Evolutionary conservation across 2,329 filamentous ascomycete genomes (phyloP), one percentile per base, ranked within the genome.

Genomic region (Anthostomella pinea): DNA sequence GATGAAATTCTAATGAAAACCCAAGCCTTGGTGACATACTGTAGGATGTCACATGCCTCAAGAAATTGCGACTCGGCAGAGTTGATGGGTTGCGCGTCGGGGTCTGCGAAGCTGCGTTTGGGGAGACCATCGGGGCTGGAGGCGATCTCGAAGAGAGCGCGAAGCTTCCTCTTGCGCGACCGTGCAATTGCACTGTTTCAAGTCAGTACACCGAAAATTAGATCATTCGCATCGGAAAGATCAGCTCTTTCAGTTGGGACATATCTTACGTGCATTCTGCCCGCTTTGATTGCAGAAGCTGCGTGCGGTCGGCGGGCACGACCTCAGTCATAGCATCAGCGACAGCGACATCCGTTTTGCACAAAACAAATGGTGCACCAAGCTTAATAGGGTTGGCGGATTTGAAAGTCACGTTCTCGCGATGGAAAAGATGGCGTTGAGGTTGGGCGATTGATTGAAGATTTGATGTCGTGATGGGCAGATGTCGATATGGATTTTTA

Each of bases 141-240:
- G 72, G 86, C 83, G 75, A 86, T 79, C 54, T 77, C 75, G 72
- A 85, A 95, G 56, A 95, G 77, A 70, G 93, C 85, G 64, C 84
- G 83, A 63, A 95, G 77, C 75, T 94, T 94, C 66, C 87, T 83
- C 79, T 94, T 93, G 67, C 87, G 85, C 75, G 85, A 87, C 67
- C 75, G 77, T 73, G 85, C 79, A 76, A 84, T 82, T 77, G 77
- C 73, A 68, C 81, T 85, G 60, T 41, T 51, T 45, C 45, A 16
- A 25, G 59, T 77, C 46, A 79, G 64, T 57, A 72, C 39, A 40
- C 43, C 57, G 33, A 67, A 68, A 65, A 55, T 53, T 37, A 59
- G 49, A 75, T 68, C 61, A 51, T 64, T 62, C 52, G 57, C 52
- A 71, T 72, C 68, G 68, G 66, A 69, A 69, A 68, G 70, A 60